Evolutionary conservation across 2,329 filamentous ascomycete genomes (phyloP).

Genomic region (Xylariales sp.): DNA sequence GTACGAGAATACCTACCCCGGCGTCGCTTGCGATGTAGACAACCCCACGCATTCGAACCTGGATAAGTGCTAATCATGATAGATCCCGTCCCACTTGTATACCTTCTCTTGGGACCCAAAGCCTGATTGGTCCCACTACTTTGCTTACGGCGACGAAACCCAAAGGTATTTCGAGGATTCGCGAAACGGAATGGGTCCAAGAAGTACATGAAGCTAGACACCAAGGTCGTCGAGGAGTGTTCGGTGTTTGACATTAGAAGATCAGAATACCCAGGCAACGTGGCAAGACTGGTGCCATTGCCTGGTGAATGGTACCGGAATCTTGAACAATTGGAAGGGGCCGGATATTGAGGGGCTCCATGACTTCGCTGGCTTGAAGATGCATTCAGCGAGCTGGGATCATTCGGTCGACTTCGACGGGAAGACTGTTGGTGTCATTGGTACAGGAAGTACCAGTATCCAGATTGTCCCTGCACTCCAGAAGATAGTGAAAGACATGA

Average conservation of each 20-base stretch:
- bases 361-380: constrained; percentile 45
- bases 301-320: constrained; percentile 42
- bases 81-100: constrained; percentile 16
- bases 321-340: constrained; percentile 47
- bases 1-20: constrained; percentile 22
- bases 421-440: constrained; percentile 5
- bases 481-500: constrained; percentile 8
- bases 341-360: constrained; percentile 46
- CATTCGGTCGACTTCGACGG: constrained; percentile 6
- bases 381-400: constrained; percentile 54
- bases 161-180: constrained; percentile 28
- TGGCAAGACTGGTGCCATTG: constrained; percentile 38
- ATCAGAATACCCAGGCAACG: constrained; percentile 15
- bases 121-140: constrained; percentile 26
- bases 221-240: constrained; percentile 34
- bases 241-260: constrained; percentile 29
- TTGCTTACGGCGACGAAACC: constrained; percentile 22
- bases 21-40: constrained; percentile 15
- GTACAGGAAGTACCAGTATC: constrained; percentile 2
- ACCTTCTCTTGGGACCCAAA: constrained; percentile 22
- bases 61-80: too few species aligned
- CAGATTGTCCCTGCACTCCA: constrained; percentile 5
- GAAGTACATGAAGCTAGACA: constrained; percentile 38
- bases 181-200: constrained; percentile 27
- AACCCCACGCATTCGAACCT: too few species aligned